phyloP scores from a whole-genome alignment of 768 basidiomycete genomes.

The Paxillus ammoniavirescens region DNA sequence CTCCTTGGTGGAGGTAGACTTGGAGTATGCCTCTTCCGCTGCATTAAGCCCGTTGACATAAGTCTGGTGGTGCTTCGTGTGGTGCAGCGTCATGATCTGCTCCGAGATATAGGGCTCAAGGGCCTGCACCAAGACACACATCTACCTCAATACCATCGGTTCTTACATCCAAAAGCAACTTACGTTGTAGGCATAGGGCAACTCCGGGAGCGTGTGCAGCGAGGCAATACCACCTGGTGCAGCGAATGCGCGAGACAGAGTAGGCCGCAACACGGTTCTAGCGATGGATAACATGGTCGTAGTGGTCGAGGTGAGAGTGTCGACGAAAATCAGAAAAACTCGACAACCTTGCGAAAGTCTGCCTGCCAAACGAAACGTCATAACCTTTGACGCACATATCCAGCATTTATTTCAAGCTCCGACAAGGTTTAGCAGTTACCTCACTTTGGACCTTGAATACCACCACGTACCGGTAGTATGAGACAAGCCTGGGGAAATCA shows the following conservation, averaged over 20 bases:
- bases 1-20: conserved; percentile 63
- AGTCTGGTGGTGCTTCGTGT: conserved; percentile 86
- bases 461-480: too few species aligned
- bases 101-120: conserved; percentile 90
- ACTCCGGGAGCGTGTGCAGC: conserved; percentile 71
- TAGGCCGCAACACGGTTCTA: conserved; percentile 42
- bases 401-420: not conserved
- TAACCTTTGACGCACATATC: not conserved
- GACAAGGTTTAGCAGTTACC: not conserved
- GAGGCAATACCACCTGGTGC: conserved; percentile 41
- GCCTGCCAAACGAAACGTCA: not conserved
- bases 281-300: conserved; percentile 53
- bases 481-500: too few species aligned
- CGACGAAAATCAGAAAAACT: not conserved
- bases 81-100: conserved; percentile 94
- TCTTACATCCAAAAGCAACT: conserved; percentile 19
- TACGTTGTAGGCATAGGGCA: conserved; percentile 82
- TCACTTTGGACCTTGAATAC: not conserved
- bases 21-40: conserved; percentile 81
- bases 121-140: conserved; percentile 44
- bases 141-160: not conserved
- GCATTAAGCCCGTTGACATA: conserved; percentile 96
- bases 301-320: conserved; percentile 3
- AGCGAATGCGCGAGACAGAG: conserved; percentile 45
- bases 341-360: not conserved